A percentile compares a stretch with the other conserved stretches of the same genome.
Conservation (phyloP, 2,329 filamentous ascomycete genomes). For the Malbranchea cinnamomea region DNA sequence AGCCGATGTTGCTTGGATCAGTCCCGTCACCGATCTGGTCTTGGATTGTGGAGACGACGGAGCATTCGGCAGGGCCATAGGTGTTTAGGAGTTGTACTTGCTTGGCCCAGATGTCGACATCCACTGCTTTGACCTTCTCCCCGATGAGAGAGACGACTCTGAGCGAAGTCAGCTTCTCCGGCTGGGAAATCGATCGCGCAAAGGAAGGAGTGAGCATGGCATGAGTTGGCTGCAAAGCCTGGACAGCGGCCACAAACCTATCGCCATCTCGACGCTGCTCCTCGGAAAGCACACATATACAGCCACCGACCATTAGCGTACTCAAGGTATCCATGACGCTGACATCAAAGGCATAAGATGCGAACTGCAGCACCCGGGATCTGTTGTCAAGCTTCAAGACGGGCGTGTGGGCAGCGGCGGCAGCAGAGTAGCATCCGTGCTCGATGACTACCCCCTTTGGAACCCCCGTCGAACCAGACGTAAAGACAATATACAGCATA, state of each 20-base stretch:
- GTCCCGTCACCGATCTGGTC: not conserved
- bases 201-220: constrained; percentile 42
- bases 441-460: constrained; percentile 10
- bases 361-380: constrained; percentile 55
- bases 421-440: constrained; percentile 16
- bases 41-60: not conserved
- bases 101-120: constrained; percentile 13
- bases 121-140: constrained; percentile 13
- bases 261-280: constrained; percentile 30
- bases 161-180: constrained; percentile 22
- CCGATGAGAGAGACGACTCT: constrained; percentile 20
- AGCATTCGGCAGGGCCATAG: constrained; percentile 14
- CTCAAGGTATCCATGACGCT: constrained; percentile 73
- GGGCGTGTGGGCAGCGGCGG: constrained; percentile 29
- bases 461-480: constrained; percentile 15
- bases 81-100: constrained; percentile 23
- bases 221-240: constrained; percentile 20
- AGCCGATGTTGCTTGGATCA: constrained; percentile 9
- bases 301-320: constrained; percentile 20
- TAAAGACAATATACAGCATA: constrained; percentile 31
- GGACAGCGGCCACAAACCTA: constrained; percentile 1
- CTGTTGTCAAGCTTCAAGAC: constrained; percentile 27
- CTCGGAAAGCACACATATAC: constrained; percentile 28
- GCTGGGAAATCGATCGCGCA: constrained; percentile 26
- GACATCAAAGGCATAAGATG: constrained; percentile 76